Conservation (phyloP, 257 asterid genomes). For the Scutellaria minor region DNA sequence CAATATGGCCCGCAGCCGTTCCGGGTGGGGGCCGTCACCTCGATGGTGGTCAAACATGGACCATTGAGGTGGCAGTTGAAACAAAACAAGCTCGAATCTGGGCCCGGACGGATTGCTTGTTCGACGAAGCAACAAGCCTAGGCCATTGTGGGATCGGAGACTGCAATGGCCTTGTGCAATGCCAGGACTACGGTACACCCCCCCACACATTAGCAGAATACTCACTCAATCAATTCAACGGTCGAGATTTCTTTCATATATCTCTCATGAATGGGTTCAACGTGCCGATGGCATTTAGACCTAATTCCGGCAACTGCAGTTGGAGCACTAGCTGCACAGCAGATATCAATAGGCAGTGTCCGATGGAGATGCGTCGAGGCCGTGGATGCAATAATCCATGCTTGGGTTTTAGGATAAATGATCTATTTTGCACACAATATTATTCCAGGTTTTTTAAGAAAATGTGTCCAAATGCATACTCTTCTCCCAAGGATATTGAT, state of each 20-base stretch:
- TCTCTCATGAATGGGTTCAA: constrained; percentile 72
- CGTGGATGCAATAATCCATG: constrained; percentile 61
- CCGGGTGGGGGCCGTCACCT: constrained; percentile 61
- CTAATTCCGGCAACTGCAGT: constrained; percentile 40
- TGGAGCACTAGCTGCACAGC: constrained; percentile 46
- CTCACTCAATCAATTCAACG: constrained; percentile 46
- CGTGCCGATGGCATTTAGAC: constrained; percentile 55
- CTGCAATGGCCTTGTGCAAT: constrained; percentile 48
- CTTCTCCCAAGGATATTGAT: constrained; percentile 52
- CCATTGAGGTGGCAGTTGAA: constrained; percentile 41
- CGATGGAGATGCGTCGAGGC: constrained; percentile 25
- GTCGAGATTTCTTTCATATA: constrained; percentile 61
- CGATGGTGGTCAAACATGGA: constrained; percentile 48
- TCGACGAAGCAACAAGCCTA: constrained; percentile 35
- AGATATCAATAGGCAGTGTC: constrained; percentile 58
- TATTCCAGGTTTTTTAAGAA: constrained; percentile 51
- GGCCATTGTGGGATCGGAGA: constrained; percentile 60
- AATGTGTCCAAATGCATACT: constrained; percentile 57
- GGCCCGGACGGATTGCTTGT: constrained; percentile 50
- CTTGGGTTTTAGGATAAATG: constrained; percentile 40
- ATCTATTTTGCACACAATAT: constrained; percentile 45
- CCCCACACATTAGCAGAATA: constrained; percentile 65
- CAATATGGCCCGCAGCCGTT: constrained; percentile 53
- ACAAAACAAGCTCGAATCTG: constrained; percentile 44
- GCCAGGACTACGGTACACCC: constrained; percentile 53